Evolutionary conservation across 768 basidiomycete species (phyloP).

Genomic region (Piloderma croceum): DNA sequence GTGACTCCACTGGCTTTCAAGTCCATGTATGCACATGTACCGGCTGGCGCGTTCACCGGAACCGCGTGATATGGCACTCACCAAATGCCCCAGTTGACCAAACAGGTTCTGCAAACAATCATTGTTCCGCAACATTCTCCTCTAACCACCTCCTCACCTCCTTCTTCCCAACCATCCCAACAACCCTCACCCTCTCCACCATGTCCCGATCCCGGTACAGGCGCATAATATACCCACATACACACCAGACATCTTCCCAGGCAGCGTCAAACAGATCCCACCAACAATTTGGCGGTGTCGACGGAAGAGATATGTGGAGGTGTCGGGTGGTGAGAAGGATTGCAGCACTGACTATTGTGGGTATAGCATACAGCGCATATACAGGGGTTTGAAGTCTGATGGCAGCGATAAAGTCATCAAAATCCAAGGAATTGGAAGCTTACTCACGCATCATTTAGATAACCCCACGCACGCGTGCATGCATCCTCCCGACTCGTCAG

Average conservation of each 20-base stretch:
- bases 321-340: constrained; percentile 79
- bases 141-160: constrained; percentile 83
- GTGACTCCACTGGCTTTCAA: too few relatives aligned
- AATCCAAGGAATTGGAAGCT: constrained; percentile 2
- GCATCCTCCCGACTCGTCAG: constrained; percentile 66
- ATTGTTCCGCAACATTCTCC: constrained; percentile 35
- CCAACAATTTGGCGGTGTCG: constrained; percentile 66
- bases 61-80: too few relatives aligned
- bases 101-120: too few relatives aligned
- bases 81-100: too few relatives aligned
- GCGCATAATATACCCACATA: constrained; percentile 80
- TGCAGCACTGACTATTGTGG: constrained; percentile 84
- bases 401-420: too few relatives aligned
- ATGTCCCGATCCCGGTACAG: constrained; percentile 57
- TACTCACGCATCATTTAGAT: constrained; percentile 90
- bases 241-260: constrained; percentile 83
- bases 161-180: constrained; percentile 63
- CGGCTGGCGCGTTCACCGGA: too few relatives aligned
- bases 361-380: constrained; percentile 83
- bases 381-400: constrained; percentile 92
- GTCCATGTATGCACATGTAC: too few relatives aligned
- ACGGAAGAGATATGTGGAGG: constrained; percentile 69
- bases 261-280: constrained; percentile 91
- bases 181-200: constrained; percentile 43
- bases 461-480: constrained; percentile 85